Evolutionary conservation across 1,139 yeast species (phyloP).

Genomic region (Yamadazyma conglobata): DNA sequence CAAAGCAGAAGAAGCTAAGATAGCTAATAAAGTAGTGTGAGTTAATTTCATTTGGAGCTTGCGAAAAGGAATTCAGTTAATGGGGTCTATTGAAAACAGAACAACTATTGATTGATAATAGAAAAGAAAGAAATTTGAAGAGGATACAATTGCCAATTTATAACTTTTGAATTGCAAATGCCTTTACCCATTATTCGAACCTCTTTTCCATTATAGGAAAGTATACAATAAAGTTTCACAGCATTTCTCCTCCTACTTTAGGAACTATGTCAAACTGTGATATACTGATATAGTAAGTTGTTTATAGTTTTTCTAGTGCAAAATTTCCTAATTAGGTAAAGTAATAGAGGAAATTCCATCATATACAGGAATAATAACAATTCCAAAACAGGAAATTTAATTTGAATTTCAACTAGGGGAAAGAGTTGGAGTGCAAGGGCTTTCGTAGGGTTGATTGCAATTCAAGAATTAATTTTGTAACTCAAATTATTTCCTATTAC

Average conservation of each 20-base stretch:
- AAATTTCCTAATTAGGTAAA: constrained; percentile 15
- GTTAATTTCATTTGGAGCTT: constrained; percentile 36
- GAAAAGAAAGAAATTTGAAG: constrained; percentile 1
- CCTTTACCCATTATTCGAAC: too few species aligned
- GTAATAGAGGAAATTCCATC: constrained; percentile 9
- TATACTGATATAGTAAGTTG: constrained; percentile 4
- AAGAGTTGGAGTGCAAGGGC: too few species aligned
- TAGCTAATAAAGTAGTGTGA: constrained; percentile 39
- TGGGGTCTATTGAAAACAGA: background rate
- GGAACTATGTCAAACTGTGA: too few species aligned
- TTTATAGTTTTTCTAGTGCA: constrained; percentile 8
- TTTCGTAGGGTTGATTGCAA: too few species aligned
- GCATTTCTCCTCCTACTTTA: constrained; percentile 6
- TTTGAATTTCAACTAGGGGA: too few species aligned
- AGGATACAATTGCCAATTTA: too few species aligned
- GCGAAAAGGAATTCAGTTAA: constrained; percentile 1
- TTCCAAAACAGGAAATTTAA: constrained; percentile 12
- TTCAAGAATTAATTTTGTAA: too few species aligned
- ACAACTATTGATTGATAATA: background rate
- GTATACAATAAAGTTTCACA: constrained; percentile 3
- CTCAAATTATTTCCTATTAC: too few species aligned
- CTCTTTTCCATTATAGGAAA: constrained; percentile 10
- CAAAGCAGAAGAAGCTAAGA: constrained; percentile 38
- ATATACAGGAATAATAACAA: constrained; percentile 8
- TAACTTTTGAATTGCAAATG: too few species aligned